phyloP scores from a whole-genome alignment of 352 stramenopile species.

The Phytophthora crassamura region DNA sequence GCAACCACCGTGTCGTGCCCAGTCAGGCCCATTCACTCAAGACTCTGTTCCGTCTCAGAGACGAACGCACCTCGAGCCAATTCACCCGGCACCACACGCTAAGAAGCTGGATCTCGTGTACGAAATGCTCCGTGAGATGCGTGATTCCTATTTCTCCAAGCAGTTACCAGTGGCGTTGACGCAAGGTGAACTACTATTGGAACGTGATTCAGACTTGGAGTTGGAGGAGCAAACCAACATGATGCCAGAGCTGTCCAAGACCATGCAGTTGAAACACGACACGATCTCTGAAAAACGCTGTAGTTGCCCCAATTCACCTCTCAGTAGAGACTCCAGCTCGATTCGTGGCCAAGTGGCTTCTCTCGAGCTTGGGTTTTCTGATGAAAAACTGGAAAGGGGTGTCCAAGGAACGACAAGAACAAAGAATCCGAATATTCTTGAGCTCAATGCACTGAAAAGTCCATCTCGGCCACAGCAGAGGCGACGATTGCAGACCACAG shows the following conservation, averaged over 20 bases:
- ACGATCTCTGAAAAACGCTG: neutral
- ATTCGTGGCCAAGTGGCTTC: neutral
- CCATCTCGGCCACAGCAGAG: too few species aligned
- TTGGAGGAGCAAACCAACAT: neutral
- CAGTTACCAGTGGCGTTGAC: neutral
- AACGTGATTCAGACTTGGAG: neutral
- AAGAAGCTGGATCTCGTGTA: constrained; percentile 31
- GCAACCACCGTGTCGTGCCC: too few species aligned
- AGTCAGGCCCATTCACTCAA: too few species aligned
- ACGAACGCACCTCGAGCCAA: neutral
- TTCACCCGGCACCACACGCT: neutral
- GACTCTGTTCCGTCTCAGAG: too few species aligned
- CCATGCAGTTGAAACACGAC: neutral
- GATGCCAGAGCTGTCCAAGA: neutral
- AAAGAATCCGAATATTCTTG: too few species aligned
- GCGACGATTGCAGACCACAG: too few species aligned
- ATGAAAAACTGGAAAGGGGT: too few species aligned
- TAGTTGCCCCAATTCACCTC: constrained; percentile 14
- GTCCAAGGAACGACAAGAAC: too few species aligned
- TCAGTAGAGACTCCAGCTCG: neutral
- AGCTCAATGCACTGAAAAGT: too few species aligned
- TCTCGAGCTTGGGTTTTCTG: too few species aligned
- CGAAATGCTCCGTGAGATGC: constrained; percentile 36
- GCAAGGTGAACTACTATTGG: neutral
- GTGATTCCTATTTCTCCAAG: constrained; percentile 12